These are phyloP conservation scores for Canavalia gladiata DNA, from an alignment of 306 rosid species.

Conservation along the genomic window DNA sequence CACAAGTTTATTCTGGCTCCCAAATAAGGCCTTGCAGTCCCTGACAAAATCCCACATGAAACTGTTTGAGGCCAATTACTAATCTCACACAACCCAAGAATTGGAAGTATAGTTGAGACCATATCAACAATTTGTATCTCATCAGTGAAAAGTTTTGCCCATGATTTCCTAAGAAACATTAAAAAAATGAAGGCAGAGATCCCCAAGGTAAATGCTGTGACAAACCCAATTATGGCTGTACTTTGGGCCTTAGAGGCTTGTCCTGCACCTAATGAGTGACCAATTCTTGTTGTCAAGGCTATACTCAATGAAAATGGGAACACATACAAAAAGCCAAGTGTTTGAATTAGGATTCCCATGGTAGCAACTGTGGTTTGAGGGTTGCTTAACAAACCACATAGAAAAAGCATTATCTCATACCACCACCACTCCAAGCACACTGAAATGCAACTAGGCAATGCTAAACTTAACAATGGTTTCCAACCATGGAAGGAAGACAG, in stretches of 20 bases:
- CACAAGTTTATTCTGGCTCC: constrained; percentile 87
- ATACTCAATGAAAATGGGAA: constrained; percentile 73
- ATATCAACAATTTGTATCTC: constrained; percentile 72
- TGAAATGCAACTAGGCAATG: constrained; percentile 78
- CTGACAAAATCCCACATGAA: constrained; percentile 79
- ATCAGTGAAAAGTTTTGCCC: constrained; percentile 76
- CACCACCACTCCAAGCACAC: constrained; percentile 99
- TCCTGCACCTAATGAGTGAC: constrained; percentile 85
- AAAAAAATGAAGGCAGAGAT: constrained; percentile 57
- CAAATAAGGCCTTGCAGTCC: constrained; percentile 77
- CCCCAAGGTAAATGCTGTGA: constrained; percentile 58
- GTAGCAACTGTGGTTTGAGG: constrained; percentile 85
- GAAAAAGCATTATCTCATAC: constrained; percentile 91
- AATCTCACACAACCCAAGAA: constrained; percentile 83
- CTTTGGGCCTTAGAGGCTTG: constrained; percentile 67
- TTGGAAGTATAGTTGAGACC: constrained; percentile 67
- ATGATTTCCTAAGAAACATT: constrained; percentile 55
- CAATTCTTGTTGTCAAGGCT: constrained; percentile 76
- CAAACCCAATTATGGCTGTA: constrained; percentile 70
- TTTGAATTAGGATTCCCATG: constrained; percentile 94
- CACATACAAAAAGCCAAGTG: constrained; percentile 78
- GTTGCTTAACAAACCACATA: constrained; percentile 75
- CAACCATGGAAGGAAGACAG: constrained; percentile 66
- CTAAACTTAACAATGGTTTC: constrained; percentile 72
- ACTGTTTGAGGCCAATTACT: constrained; percentile 87